Conservation (phyloP, 2,329 filamentous ascomycete genomes). For the Cladophialophora bantiana region DNA sequence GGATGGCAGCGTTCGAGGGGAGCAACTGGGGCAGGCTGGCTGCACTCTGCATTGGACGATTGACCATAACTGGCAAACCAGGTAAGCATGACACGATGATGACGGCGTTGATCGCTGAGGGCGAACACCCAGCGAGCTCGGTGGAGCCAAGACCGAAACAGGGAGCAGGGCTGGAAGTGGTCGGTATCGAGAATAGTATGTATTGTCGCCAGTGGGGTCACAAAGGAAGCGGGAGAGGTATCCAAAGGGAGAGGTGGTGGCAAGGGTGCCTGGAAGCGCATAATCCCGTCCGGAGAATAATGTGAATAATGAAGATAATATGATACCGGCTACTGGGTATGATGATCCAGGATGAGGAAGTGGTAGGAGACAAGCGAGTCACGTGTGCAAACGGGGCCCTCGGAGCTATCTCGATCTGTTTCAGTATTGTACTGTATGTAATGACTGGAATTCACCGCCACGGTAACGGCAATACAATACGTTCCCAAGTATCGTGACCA, state of each 20-base stretch:
- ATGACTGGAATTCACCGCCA: neutral
- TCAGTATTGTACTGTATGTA: slow-evolving; percentile 1
- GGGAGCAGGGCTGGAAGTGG: neutral
- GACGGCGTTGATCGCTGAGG: slow-evolving; percentile 1
- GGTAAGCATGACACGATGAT: slow-evolving; percentile 21
- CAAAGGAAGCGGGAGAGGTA: too few relatives aligned
- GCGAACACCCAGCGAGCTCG: slow-evolving; percentile 5
- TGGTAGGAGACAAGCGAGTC: neutral
- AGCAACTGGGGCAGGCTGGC: neutral
- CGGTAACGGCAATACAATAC: slow-evolving; percentile 6
- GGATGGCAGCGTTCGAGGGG: neutral
- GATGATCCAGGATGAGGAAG: neutral
- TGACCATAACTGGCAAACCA: slow-evolving; percentile 11
- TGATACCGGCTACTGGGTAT: too few relatives aligned
- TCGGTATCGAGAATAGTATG: too few relatives aligned
- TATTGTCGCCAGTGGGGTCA: too few relatives aligned
- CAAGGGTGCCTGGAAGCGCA: neutral
- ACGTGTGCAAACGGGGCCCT: neutral
- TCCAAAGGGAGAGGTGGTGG: neutral
- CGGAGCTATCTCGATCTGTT: too few relatives aligned
- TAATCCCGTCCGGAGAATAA: slow-evolving; percentile 4
- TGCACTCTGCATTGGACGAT: neutral
- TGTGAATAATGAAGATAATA: neutral
- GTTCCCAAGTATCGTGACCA: neutral
- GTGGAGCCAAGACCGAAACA: slow-evolving; percentile 1